Percentiles rank a stretch among this genome's conserved stretches.
Conservation (phyloP, 176 grass and related monocot species). For the Aechmea fasciata region DNA sequence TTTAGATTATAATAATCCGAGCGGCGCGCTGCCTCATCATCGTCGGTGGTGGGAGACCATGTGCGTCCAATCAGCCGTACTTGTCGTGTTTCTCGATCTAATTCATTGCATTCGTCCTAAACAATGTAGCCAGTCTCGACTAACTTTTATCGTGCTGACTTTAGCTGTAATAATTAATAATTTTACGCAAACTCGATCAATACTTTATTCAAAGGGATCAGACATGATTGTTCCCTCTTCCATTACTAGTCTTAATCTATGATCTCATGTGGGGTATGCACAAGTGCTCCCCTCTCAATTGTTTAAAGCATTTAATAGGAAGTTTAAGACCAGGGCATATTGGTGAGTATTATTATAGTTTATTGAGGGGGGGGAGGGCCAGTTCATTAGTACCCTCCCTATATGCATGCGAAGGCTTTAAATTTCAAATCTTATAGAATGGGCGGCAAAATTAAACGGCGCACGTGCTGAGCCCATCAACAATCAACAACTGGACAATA, state of each 20-base stretch:
- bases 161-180: conserved; percentile 28
- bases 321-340: no score
- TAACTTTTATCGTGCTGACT: conserved; percentile 20
- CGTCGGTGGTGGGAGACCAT: conserved; percentile 16
- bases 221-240: conserved; percentile 18
- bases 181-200: conserved; percentile 8
- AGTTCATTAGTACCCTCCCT: no score
- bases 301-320: no score
- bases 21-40: conserved; percentile 46
- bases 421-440: no score
- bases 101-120: not conserved
- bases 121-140: not conserved
- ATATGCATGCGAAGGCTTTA: no score
- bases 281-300: not conserved
- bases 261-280: not conserved
- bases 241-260: not conserved
- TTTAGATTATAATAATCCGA: conserved; percentile 35
- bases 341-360: no score
- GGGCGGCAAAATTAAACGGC: no score
- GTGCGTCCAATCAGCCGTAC: conserved; percentile 19
- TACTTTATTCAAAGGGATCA: conserved; percentile 14
- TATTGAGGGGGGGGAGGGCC: no score
- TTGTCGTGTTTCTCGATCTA: conserved; percentile 19
- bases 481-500: no score
- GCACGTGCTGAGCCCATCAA: no score